A percentile compares a stretch with the other conserved stretches of the same genome.
These are phyloP conservation scores for Phytophthora rubi DNA, from an alignment of 352 stramenopile genomes.

Conservation along the genomic window DNA sequence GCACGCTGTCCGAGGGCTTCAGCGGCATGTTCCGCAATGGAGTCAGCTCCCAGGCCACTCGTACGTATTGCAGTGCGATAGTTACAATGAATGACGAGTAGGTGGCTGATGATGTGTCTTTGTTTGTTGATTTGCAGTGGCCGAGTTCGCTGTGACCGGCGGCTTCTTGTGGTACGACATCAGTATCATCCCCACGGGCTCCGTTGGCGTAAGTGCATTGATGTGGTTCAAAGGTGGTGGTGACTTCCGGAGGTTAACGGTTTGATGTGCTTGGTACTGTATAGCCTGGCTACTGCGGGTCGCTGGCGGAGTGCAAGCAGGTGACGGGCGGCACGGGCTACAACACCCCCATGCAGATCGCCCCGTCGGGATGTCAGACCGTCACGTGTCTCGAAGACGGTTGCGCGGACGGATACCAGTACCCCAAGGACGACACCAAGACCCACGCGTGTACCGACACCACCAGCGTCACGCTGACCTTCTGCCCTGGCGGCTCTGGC, in stretches of 20 bases:
- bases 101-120: neutral
- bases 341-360: slow-evolving; percentile 74
- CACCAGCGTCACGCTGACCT: slow-evolving; percentile 51
- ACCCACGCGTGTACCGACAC: slow-evolving; percentile 51
- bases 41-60: slow-evolving; percentile 46
- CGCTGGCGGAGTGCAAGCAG: slow-evolving; percentile 57
- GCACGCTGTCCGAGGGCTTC: slow-evolving; percentile 47
- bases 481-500: slow-evolving; percentile 45
- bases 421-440: slow-evolving; percentile 61
- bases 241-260: neutral
- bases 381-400: slow-evolving; percentile 60
- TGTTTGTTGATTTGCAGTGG: slow-evolving; percentile 33
- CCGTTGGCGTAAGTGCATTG: slow-evolving; percentile 33
- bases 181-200: slow-evolving; percentile 48
- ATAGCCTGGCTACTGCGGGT: slow-evolving; percentile 54
- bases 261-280: slow-evolving; percentile 2
- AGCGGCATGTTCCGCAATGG: slow-evolving; percentile 73
- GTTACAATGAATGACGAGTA: neutral
- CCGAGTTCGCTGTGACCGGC: slow-evolving; percentile 45
- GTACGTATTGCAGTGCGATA: slow-evolving; percentile 14
- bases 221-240: slow-evolving; percentile 12
- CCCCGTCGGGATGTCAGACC: slow-evolving; percentile 44
- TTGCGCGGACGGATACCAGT: slow-evolving; percentile 72
- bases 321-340: slow-evolving; percentile 62
- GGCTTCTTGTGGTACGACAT: slow-evolving; percentile 54